phyloP scores from a whole-genome alignment of 2,329 filamentous ascomycete species.

The Dothideomycetes sp. region DNA sequence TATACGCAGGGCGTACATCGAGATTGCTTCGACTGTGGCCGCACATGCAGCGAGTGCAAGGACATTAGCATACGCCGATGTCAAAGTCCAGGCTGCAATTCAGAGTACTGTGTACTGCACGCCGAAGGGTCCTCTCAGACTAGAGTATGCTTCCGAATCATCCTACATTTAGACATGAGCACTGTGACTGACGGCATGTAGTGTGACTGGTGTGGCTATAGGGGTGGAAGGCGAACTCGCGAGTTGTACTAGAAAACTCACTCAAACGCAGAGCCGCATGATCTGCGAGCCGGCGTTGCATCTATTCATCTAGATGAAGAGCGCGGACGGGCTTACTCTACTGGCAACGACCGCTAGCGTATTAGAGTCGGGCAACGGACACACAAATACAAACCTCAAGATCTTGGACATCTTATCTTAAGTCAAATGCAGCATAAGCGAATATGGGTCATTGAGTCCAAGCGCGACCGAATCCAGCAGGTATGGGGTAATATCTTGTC shows the following conservation, averaged over 20 bases:
- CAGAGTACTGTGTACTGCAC: slow-evolving; percentile 70
- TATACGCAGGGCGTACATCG: slow-evolving; percentile 41
- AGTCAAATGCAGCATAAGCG: no score
- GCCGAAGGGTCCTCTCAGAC: slow-evolving; percentile 69
- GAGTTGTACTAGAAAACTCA: slow-evolving; percentile 26
- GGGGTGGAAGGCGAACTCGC: slow-evolving; percentile 22
- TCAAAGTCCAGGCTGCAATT: slow-evolving; percentile 51
- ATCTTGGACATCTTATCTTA: no score
- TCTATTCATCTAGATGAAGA: no score
- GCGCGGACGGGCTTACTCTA: no score
- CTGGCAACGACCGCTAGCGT: no score
- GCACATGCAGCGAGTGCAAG: slow-evolving; percentile 69
- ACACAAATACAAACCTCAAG: no score
- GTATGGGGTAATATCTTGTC: no score
- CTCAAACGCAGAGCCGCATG: no score
- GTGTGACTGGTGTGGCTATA: slow-evolving; percentile 28
- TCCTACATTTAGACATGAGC: background rate
- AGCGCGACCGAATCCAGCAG: no score
- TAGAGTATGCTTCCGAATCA: slow-evolving; percentile 23
- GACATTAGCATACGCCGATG: slow-evolving; percentile 60
- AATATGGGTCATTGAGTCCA: no score
- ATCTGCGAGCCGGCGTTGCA: no score
- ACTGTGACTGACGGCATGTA: slow-evolving; percentile 10
- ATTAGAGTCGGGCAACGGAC: no score
- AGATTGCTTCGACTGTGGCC: slow-evolving; percentile 80